phyloP scores from a whole-genome alignment of 2,329 filamentous ascomycete species.

The Allantophomopsis lycopodina region DNA sequence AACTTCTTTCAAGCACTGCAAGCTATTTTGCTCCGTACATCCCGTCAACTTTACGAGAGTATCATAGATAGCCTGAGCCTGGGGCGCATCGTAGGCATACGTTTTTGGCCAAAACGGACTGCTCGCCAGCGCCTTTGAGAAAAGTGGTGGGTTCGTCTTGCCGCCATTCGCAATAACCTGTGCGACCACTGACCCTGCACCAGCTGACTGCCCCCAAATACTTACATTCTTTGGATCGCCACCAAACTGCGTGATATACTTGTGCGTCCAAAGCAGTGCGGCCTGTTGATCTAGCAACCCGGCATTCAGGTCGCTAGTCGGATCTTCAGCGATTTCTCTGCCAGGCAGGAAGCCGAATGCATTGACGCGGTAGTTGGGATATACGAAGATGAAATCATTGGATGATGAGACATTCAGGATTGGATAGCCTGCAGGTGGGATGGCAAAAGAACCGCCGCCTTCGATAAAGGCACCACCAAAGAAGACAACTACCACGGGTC shows the following conservation, averaged over 20 bases:
- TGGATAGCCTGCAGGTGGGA: conserved; percentile 43
- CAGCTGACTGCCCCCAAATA: conserved; percentile 45
- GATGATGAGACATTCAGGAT: conserved; percentile 36
- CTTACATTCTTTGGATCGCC: conserved; percentile 42
- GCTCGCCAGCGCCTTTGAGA: conserved; percentile 33
- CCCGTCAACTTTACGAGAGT: conserved; percentile 26
- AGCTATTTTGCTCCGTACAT: conserved; percentile 26
- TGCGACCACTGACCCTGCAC: conserved; percentile 36
- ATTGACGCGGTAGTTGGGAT: conserved; percentile 50
- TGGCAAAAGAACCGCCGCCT: conserved; percentile 36
- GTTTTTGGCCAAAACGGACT: conserved; percentile 40
- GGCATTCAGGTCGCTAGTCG: conserved; percentile 40
- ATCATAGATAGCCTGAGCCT: conserved; percentile 30
- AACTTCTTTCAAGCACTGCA: conserved; percentile 38
- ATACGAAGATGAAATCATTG: conserved; percentile 39
- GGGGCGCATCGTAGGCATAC: conserved; percentile 31
- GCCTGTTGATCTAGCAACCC: conserved; percentile 48
- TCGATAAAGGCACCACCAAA: conserved; percentile 49
- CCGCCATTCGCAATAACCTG: conserved; percentile 34
- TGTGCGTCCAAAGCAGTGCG: conserved; percentile 42
- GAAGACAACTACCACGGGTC: conserved; percentile 45
- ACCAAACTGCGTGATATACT: conserved; percentile 43
- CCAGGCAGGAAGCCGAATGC: conserved; percentile 57
- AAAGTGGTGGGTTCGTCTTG: conserved; percentile 26
- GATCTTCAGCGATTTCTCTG: conserved; percentile 31